Base-by-base conservation (phyloP, 2,329 filamentous ascomycete genomes). In the Colletotrichum australisinense region DNA sequence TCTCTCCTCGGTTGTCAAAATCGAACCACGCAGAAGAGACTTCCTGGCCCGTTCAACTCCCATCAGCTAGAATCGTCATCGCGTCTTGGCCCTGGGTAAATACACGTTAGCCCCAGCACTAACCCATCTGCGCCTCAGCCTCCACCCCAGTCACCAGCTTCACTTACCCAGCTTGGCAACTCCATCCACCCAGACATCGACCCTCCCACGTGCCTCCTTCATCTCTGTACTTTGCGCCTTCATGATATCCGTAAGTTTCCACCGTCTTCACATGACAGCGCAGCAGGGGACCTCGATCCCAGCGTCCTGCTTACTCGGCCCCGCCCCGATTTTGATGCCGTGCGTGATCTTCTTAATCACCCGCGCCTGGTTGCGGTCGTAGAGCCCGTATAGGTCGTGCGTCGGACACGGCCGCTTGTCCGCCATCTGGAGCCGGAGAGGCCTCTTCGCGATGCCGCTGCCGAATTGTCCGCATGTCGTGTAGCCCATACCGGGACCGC, bases 401-500 rank as follows among this genome's bases (percentile, higher is more conserved):
- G 78, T 78, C 46, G 84, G 87, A 74, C 85, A 88, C 46, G 80
- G 79, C 60, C 83, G 80, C 75, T 75, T 80, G 72, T 67, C 78
- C 58, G 81, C 87, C 63, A 75, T 76, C 72, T 83, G 81, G 70
- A 82, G 77, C 12, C 77, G 77, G 1, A 84, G 84, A 30, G 79
- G 74, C 24, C 80, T 78, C 73, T 85, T 83, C 63, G 83, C 77
- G 38, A 78, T 77, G 52, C 67, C 67, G 32, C 63, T 74, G 26
- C 76, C 70, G 65, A 83, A 83, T 75, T 83, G 81, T 67, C 81
- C 79, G 79, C 89, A 91, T 32, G 80, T 86, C 72, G 79, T 80
- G 80, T 90, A 90, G 72, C 88, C 87, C 79, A 83, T 83, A 14
- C 85, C 85, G 0, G 86, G 86, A 4, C 77, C 82, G 81, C 89